A percentile compares a stretch with the other conserved stretches of the same genome.
Evolutionary conservation across 352 stramenopile genomes (phyloP).

Genomic region (Pythium pyrilobum): DNA sequence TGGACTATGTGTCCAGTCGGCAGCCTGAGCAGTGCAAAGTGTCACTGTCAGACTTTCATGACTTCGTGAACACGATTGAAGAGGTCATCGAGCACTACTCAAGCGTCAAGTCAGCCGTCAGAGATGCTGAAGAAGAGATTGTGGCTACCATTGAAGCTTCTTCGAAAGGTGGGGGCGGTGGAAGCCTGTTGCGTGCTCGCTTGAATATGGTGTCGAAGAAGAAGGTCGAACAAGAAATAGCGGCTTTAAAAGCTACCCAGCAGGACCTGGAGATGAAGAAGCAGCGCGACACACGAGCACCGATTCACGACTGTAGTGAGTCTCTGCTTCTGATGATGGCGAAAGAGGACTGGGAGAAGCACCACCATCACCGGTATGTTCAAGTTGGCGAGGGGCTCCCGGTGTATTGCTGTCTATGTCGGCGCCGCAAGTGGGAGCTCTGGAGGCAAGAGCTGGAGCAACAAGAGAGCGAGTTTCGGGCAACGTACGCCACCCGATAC

Average conservation of each 20-base stretch:
- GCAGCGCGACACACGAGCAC: constrained; percentile 13
- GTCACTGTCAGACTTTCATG: constrained; percentile 33
- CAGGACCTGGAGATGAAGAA: constrained; percentile 24
- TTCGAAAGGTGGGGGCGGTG: neutral
- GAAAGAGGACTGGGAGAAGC: constrained; percentile 63
- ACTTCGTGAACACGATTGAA: constrained; percentile 55
- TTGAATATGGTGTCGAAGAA: constrained; percentile 53
- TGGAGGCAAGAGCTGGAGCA: constrained; percentile 39
- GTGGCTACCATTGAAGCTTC: constrained; percentile 27
- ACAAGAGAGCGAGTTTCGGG: constrained; percentile 36
- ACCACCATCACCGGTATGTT: constrained; percentile 66
- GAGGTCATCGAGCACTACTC: constrained; percentile 43
- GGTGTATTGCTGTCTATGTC: constrained; percentile 60
- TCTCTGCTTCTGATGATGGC: constrained; percentile 14
- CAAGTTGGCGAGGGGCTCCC: constrained; percentile 20
- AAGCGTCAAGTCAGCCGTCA: constrained; percentile 35
- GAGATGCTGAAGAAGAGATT: constrained; percentile 61
- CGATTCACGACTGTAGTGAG: constrained; percentile 14
- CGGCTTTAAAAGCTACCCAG: constrained; percentile 33
- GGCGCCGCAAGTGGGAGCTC: constrained; percentile 56
- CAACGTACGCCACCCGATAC: constrained; percentile 26
- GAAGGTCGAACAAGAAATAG: constrained; percentile 49
- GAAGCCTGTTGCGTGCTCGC: constrained; percentile 30
- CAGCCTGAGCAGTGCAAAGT: constrained; percentile 21
- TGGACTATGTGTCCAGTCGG: constrained; percentile 41